Percentiles rank a stretch among this genome's conserved stretches.
Evolutionary conservation across 257 asterid genomes (phyloP).

Genomic region (Jacaranda mimosifolia): DNA sequence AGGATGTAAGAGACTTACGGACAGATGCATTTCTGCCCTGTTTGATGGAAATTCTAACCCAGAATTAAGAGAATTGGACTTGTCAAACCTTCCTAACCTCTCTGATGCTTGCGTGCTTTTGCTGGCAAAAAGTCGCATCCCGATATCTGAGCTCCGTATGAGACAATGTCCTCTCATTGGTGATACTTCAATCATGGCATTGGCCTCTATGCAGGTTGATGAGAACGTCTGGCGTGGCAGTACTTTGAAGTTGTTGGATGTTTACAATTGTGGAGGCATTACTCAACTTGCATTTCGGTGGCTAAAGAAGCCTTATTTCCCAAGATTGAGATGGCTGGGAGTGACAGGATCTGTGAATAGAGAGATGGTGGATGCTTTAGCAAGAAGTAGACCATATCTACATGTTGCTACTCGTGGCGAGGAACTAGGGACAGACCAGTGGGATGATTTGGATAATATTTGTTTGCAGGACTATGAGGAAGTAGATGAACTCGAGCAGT

Average conservation of each 20-base stretch:
- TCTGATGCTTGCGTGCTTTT: conserved; percentile 75
- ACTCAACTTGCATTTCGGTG: conserved; percentile 78
- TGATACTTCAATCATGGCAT: conserved; percentile 79
- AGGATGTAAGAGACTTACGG: conserved; percentile 94
- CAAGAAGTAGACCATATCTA: conserved; percentile 70
- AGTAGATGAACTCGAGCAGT: conserved; percentile 80
- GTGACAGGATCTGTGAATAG: conserved; percentile 68
- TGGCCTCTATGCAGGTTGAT: conserved; percentile 85
- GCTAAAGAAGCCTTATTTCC: conserved; percentile 93
- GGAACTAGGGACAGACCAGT: conserved; percentile 73
- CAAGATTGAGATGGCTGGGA: conserved; percentile 92
- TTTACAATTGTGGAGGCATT: conserved; percentile 88
- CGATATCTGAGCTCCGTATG: conserved; percentile 78
- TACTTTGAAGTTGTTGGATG: conserved; percentile 74
- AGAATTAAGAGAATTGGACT: conserved; percentile 73
- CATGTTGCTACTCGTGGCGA: conserved; percentile 74
- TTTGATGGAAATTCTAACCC: conserved; percentile 62
- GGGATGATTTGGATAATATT: conserved; percentile 65
- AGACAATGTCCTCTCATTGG: conserved; percentile 93
- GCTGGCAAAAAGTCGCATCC: conserved; percentile 72
- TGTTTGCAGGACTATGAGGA: conserved; percentile 73
- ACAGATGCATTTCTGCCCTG: conserved; percentile 69
- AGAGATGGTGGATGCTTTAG: conserved; percentile 63
- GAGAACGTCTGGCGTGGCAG: conserved; percentile 76
- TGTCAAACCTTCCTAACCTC: conserved; percentile 81